These are phyloP conservation scores for Amaranthus hypochondriacus DNA, from an alignment of 148 eudicot genomes.

Conservation along the genomic window DNA sequence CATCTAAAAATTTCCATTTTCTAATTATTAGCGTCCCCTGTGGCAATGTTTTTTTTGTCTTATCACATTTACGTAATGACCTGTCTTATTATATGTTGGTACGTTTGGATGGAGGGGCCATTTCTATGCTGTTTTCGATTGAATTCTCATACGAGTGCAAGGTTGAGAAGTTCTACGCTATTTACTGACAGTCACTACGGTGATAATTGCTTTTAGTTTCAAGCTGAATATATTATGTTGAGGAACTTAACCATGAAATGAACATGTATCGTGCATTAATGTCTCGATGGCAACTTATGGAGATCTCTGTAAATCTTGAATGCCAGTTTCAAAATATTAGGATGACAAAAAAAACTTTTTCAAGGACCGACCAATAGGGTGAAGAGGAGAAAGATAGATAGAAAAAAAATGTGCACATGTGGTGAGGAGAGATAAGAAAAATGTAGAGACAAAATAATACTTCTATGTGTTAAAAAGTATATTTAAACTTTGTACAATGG, in stretches of 20 bases:
- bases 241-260: background rate
- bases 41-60: background rate
- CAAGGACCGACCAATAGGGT: too few species aligned
- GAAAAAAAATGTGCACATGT: too few species aligned
- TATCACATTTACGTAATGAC: background rate
- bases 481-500: too few species aligned
- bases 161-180: background rate
- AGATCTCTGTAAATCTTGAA: background rate
- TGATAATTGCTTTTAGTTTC: background rate
- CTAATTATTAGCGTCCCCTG: background rate
- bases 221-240: background rate
- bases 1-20: background rate
- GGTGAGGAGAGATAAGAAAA: too few species aligned
- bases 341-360: background rate
- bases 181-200: background rate
- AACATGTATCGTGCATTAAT: background rate
- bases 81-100: background rate
- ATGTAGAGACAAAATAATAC: too few species aligned
- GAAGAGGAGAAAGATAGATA: too few species aligned
- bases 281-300: background rate
- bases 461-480: too few species aligned
- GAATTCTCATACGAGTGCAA: background rate
- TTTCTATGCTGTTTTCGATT: background rate
- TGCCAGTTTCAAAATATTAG: background rate
- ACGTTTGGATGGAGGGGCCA: background rate